Evolutionary conservation across 1,284 basidiomycete genomes (phyloP).

Genomic region (Erythrobasidium hasegawianum): DNA sequence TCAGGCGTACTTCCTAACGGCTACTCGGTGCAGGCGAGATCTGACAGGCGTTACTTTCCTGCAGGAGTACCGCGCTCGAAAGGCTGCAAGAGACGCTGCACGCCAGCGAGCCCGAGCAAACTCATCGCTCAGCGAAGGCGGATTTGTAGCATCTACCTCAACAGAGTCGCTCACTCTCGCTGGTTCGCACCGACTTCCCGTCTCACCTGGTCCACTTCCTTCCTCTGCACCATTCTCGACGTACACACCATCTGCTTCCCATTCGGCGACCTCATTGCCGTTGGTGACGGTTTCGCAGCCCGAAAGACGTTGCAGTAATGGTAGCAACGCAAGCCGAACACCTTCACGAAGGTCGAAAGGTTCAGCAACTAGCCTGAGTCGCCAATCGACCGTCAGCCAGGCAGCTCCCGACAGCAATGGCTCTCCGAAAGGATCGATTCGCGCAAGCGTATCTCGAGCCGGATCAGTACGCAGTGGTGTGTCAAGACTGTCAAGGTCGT

Average conservation of each 20-base stretch:
- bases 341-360: too few species aligned
- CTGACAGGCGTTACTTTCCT: too few species aligned
- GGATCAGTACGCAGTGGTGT: too few species aligned
- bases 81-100: constrained; percentile 23
- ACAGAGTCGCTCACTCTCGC: constrained; percentile 4
- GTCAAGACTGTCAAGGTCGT: too few species aligned
- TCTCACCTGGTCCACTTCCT: neutral
- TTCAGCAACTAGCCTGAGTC: too few species aligned
- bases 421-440: too few species aligned
- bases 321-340: neutral
- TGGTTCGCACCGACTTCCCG: neutral
- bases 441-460: too few species aligned
- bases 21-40: too few species aligned
- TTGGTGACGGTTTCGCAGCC: neutral
- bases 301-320: neutral
- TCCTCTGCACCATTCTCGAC: neutral
- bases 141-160: neutral
- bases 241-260: neutral
- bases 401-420: too few species aligned
- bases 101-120: neutral
- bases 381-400: too few species aligned
- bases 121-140: neutral
- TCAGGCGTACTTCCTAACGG: neutral
- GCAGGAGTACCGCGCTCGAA: constrained; percentile 27
- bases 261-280: neutral